Evolutionary conservation across 306 rosid genomes (phyloP), one percentile per base, ranked within the genome.

Genomic region (Castanea mollissima): DNA sequence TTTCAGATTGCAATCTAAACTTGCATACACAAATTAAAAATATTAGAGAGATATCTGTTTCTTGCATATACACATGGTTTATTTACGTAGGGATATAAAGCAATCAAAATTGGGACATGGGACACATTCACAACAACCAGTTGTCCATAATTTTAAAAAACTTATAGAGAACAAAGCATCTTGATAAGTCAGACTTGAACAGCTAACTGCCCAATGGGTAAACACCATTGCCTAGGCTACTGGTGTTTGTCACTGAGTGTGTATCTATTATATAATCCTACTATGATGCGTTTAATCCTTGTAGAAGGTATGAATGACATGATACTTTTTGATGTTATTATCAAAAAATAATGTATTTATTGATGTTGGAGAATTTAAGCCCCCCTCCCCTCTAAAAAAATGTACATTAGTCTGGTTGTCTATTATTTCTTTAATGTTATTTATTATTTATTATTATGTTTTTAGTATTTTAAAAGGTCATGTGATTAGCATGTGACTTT

Each of bases 1-100:
- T 85, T 65, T 79, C 7, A 62, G 77, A 55, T 52, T n/a, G 63
- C 63, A 75, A 64, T 56, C 35, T 58, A 72, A 63, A 70, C 44
- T 65, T 65, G 12, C 71, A 65, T 64, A 31, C 8, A 32, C 16
- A 27, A 23, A 59, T 59, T 11, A 32, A 6, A 14, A 23, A 23
- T 23, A 4, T 23, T 21, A 23, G 34, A 23, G 34, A 23, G 25
- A 23, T 25, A 23, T 59, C 34, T 13, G 9, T 60, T 60, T 21
- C 67, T 23, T 63, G 69, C 38, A 29, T 41, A 29, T 15, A 9
- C 0, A 14, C 71, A 63, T 71, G 62, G 62, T 75, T 78, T 58
- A 68, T 55, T 78, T 58, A 68, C 41, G 15, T 2, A 67, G 71
- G 59, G 59, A 75, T 46, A n/a, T 81, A 55, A 8, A 55, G 56